Conservation (phyloP, 805 yeast genomes). For the Cyberlindnera sargentensis region DNA sequence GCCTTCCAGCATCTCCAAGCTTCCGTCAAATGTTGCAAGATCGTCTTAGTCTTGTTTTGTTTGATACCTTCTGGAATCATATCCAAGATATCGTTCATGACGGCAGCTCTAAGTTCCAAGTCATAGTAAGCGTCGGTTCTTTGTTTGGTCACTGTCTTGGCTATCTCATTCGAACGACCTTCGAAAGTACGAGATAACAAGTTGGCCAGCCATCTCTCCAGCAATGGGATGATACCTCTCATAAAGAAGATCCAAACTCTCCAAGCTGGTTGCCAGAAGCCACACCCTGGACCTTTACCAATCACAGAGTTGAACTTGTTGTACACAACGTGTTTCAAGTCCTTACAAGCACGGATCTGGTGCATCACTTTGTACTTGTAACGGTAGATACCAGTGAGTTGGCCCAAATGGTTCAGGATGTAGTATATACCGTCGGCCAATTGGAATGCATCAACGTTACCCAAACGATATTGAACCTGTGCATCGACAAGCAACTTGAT, state of each 20-base stretch:
- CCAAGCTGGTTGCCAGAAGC: slow-evolving; percentile 99
- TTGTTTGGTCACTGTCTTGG: slow-evolving; percentile 92
- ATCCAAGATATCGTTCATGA: slow-evolving; percentile 91
- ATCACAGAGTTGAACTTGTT: slow-evolving; percentile 75
- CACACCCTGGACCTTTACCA: slow-evolving; percentile 98
- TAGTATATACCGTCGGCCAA: slow-evolving; percentile 92
- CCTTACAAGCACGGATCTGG: slow-evolving; percentile 93
- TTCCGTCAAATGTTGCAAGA: slow-evolving; percentile 89
- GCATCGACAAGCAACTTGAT: slow-evolving; percentile 85
- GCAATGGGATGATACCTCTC: slow-evolving; percentile 84
- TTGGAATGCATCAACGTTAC: slow-evolving; percentile 88
- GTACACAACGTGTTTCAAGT: slow-evolving; percentile 87
- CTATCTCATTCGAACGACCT: slow-evolving; percentile 89
- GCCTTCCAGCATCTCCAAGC: slow-evolving; percentile 99
- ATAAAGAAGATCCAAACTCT: slow-evolving; percentile 89
- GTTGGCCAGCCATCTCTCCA: slow-evolving; percentile 95
- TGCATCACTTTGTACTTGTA: slow-evolving; percentile 98
- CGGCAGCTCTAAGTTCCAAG: slow-evolving; percentile 86
- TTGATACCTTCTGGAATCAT: slow-evolving; percentile 95
- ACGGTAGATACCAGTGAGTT: slow-evolving; percentile 91
- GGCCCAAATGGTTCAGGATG: slow-evolving; percentile 88
- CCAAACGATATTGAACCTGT: slow-evolving; percentile 85
- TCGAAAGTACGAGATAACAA: slow-evolving; percentile 88
- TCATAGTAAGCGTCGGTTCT: slow-evolving; percentile 94
- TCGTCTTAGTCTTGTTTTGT: slow-evolving; percentile 78